Base-by-base conservation (phyloP, 192 early-diverging fungal species). In the Backusella liffmaniae region DNA sequence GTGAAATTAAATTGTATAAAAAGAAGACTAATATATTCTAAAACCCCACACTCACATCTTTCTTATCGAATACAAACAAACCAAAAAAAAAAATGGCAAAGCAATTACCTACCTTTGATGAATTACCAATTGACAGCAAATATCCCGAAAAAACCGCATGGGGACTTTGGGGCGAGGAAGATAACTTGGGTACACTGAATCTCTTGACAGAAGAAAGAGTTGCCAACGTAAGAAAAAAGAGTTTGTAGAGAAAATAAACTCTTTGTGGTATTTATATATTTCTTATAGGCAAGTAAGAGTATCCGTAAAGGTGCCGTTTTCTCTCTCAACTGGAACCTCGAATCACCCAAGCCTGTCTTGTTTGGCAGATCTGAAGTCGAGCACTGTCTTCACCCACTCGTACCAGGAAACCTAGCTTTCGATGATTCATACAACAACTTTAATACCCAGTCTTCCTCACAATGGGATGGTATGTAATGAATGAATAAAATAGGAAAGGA, bases 91-190 rank as follows among this genome's bases (percentile, higher is more conserved):
- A 10, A 29, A 62, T 62, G 56, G 29, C 56, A 23, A 62, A 62
- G 12, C 56, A 62, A 62, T 70, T 80, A 53, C 79, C 79, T 13
- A 36, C 66, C 3, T 81, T 67, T 36, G 73, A 81, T 16, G 70
- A 81, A 12, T 49, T 81, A 37, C 79, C 79, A 66, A 70, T 81
- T 37, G 76, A 81, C n/a, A 51, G 75, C 6, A 77, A 69, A 65
- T 73, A 76, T 30, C 79, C 79, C 32, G 36, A 72, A 7, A 35
- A 77, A 23, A 70, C 79, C 6, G 75, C 79, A 21, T 81, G 79
- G 79, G 76, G 79, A 70, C 4, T 81, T 10, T 81, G 79, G 79
- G 79, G 79, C 4, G 72, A 81, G 26, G 75, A 81, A 26, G 79
- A 81, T 46, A 77, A 76, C 37, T 39, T 81, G 59, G 79, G 79